These are phyloP conservation scores for Globisporangium iwayamae DNA, from an alignment of 352 stramenopile genomes.

Conservation along the genomic window DNA sequence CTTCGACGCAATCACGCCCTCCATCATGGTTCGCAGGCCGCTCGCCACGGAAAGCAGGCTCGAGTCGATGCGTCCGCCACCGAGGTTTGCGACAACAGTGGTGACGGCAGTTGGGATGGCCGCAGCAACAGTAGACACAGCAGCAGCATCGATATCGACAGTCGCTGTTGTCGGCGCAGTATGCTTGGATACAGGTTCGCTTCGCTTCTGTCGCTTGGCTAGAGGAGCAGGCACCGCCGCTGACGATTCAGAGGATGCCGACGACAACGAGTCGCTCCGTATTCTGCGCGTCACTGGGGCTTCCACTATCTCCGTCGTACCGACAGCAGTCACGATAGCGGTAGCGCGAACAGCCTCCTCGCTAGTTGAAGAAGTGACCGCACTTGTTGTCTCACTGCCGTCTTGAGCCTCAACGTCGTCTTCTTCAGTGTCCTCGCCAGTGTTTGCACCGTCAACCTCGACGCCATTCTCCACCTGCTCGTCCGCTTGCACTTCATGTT, in stretches of 20 bases:
- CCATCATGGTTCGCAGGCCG: constrained; percentile 7
- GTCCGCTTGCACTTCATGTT: background rate
- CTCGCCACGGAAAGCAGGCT: constrained; percentile 3
- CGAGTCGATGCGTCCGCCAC: constrained; percentile 3
- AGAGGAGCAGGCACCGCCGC: background rate
- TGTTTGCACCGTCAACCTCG: background rate
- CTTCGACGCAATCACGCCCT: constrained; percentile 5
- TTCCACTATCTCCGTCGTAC: background rate
- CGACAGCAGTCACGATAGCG: background rate
- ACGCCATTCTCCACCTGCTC: background rate
- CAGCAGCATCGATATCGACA: background rate
- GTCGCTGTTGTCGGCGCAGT: background rate
- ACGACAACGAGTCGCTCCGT: background rate
- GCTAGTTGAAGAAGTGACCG: background rate
- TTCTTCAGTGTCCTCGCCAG: background rate
- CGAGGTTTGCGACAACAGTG: background rate
- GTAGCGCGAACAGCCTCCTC: background rate
- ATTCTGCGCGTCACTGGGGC: background rate
- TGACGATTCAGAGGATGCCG: background rate
- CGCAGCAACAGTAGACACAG: background rate
- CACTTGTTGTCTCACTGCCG: background rate
- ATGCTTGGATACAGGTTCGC: background rate
- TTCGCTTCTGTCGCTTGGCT: constrained; percentile 5
- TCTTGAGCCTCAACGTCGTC: background rate
- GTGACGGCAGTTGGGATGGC: background rate